Evolutionary conservation across 768 basidiomycete species (phyloP), one percentile per base, ranked within the genome.

Genomic region (Daedaleopsis sinensis): DNA sequence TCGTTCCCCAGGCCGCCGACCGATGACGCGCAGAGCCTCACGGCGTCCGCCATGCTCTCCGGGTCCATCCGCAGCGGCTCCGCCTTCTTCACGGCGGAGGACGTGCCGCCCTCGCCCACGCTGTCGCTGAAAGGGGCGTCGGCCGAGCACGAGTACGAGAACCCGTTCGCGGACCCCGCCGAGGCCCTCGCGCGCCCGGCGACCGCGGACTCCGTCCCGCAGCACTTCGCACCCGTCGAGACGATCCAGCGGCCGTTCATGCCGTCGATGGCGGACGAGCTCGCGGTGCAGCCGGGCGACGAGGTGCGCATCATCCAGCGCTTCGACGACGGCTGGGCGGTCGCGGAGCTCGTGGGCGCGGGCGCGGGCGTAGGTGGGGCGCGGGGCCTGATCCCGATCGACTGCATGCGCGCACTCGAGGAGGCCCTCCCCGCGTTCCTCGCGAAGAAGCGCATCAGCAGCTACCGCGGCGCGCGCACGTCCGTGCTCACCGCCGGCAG

Each of bases 241-340:
- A 75, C 71, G 13, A 77, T 90, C 59, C 72, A 75, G 52, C 78
- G 87, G 15, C 82, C 85, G 5, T 91, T 88, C 71, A 61, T 72
- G 42, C 82, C 85, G 19, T 80, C 82, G 0, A 74, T 84, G 21
- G 71, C 76, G 3, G 90, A 91, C 65, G 90, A 92, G 70, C 68
- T 92, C 3, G 61, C 70, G 0, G 86, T 90, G 1, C 42, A 23
- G 0, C 73, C 76, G 0, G 83, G 81, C 0, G 88, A 90, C 52
- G 65, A 67, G 5, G 83, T 90, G 12, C 81, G 73, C 67, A 72
- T 91, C 35, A 6, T 87, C 12, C 73, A 76, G 52, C 66, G 82
- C 23, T 91, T 85, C 68, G 84, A 88, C 59, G 90, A 91, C 65
- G 90, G 89, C 0, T 91, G 90, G 90, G 83, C 83, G 7, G 72